These are phyloP conservation scores for Begonia fuchsioides DNA, from an alignment of 306 rosid genomes.

Conservation along the genomic window DNA sequence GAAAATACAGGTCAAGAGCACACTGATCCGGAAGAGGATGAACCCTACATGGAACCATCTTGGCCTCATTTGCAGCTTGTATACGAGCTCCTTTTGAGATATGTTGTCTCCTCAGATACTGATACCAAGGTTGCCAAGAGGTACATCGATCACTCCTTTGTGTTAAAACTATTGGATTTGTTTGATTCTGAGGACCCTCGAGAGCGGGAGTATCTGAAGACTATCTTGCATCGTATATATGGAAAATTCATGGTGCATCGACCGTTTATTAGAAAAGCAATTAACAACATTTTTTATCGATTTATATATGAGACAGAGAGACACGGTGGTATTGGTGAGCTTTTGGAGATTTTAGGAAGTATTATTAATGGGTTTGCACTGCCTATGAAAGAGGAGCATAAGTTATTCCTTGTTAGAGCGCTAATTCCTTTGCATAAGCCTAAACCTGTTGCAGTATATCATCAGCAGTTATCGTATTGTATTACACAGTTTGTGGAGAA, in stretches of 20 bases:
- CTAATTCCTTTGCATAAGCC: slow-evolving; percentile 66
- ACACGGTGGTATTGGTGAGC: slow-evolving; percentile 49
- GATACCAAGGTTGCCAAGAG: slow-evolving; percentile 42
- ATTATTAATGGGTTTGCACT: slow-evolving; percentile 46
- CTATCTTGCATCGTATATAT: slow-evolving; percentile 48
- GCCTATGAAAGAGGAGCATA: slow-evolving; percentile 76
- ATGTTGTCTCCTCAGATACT: slow-evolving; percentile 40
- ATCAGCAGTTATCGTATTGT: slow-evolving; percentile 47
- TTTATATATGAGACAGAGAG: slow-evolving; percentile 59
- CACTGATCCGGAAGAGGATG: slow-evolving; percentile 47
- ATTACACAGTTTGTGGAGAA: slow-evolving; percentile 59
- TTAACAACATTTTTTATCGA: slow-evolving; percentile 46
- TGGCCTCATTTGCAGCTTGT: slow-evolving; percentile 60
- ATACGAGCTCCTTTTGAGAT: slow-evolving; percentile 43
- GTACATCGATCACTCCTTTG: slow-evolving; percentile 38
- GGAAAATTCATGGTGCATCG: slow-evolving; percentile 67
- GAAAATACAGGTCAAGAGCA: slow-evolving; percentile 18
- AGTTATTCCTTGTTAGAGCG: slow-evolving; percentile 36
- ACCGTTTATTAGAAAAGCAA: slow-evolving; percentile 59
- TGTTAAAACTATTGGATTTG: slow-evolving; percentile 37
- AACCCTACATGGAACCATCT: slow-evolving; percentile 27
- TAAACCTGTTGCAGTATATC: slow-evolving; percentile 22
- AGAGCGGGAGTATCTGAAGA: slow-evolving; percentile 53
- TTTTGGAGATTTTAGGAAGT: slow-evolving; percentile 56
- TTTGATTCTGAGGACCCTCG: slow-evolving; percentile 68